Conservation (phyloP, 2,329 filamentous ascomycete genomes). For the Exophiala bonariae region DNA sequence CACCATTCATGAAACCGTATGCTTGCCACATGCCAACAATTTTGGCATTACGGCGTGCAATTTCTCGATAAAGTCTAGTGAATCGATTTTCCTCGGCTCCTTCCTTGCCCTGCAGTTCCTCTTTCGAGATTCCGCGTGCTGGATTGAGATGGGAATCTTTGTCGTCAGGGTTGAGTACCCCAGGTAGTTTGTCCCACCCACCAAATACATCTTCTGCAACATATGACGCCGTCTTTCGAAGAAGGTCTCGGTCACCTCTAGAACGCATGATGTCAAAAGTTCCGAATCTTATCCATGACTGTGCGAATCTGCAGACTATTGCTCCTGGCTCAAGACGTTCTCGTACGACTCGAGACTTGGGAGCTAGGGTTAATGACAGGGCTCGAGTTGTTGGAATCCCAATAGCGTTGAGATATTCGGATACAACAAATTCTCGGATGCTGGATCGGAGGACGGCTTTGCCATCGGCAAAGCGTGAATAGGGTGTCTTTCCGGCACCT, state of each 20-base stretch:
- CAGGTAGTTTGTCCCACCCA: conserved; percentile 83
- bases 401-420: conserved; percentile 80
- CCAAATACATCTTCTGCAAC: conserved; percentile 83
- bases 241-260: conserved; percentile 73
- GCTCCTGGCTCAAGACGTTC: conserved; percentile 87
- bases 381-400: conserved; percentile 84
- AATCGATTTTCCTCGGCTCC: conserved; percentile 81
- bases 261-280: conserved; percentile 91
- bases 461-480: conserved; percentile 94
- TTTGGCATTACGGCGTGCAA: conserved; percentile 78
- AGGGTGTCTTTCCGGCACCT: conserved; percentile 88
- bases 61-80: conserved; percentile 80
- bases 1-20: conserved; percentile 99
- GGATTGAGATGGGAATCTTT: conserved; percentile 37
- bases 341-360: conserved; percentile 69
- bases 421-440: conserved; percentile 91
- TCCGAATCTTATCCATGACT: conserved; percentile 89
- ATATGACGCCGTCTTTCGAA: conserved; percentile 76
- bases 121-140: conserved; percentile 54
- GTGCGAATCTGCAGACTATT: conserved; percentile 87
- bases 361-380: conserved; percentile 75
- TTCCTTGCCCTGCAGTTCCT: conserved; percentile 65
- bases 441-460: conserved; percentile 90
- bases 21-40: conserved; percentile 95
- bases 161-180: conserved; percentile 45